These are phyloP conservation scores for Pyrenophora graminea DNA, from an alignment of 2,329 filamentous ascomycete species.

Conservation along the genomic window DNA sequence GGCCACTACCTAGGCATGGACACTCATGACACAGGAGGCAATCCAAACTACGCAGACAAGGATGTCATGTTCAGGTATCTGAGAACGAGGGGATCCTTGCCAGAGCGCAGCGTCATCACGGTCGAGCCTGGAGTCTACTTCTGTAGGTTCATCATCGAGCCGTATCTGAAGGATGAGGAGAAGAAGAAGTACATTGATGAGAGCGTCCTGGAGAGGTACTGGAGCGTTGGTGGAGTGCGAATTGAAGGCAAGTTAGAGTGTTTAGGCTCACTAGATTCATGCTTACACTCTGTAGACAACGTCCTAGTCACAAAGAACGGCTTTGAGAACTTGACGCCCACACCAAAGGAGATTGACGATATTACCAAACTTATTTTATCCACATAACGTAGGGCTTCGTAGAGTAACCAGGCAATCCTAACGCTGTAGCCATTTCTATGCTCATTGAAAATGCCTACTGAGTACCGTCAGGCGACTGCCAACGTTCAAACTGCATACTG, in stretches of 20 bases:
- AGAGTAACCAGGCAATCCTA: no score
- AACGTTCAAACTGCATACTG: no score
- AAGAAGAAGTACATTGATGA: slow-evolving; percentile 69
- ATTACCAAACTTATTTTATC: slow-evolving; percentile 63
- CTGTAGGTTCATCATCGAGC: slow-evolving; percentile 72
- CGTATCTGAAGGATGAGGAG: slow-evolving; percentile 65
- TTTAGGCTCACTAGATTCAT: no score
- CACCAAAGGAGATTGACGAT: slow-evolving; percentile 73
- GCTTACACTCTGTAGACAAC: slow-evolving; percentile 61
- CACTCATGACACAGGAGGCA: slow-evolving; percentile 56
- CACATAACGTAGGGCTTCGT: slow-evolving; percentile 4
- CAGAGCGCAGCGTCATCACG: slow-evolving; percentile 82
- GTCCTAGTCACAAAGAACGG: slow-evolving; percentile 78
- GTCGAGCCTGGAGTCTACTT: slow-evolving; percentile 93
- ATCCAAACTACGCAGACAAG: slow-evolving; percentile 63
- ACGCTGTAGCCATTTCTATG: no score
- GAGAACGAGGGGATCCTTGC: slow-evolving; percentile 74
- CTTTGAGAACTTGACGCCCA: slow-evolving; percentile 80
- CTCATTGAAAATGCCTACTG: no score
- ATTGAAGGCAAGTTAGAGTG: slow-evolving; percentile 64
- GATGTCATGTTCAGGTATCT: slow-evolving; percentile 89
- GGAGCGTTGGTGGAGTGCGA: slow-evolving; percentile 81
- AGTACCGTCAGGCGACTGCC: no score
- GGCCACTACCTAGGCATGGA: slow-evolving; percentile 59
- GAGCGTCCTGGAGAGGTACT: slow-evolving; percentile 69